Evolutionary conservation across 768 basidiomycete species (phyloP).

Genomic region (Trametes villosa): DNA sequence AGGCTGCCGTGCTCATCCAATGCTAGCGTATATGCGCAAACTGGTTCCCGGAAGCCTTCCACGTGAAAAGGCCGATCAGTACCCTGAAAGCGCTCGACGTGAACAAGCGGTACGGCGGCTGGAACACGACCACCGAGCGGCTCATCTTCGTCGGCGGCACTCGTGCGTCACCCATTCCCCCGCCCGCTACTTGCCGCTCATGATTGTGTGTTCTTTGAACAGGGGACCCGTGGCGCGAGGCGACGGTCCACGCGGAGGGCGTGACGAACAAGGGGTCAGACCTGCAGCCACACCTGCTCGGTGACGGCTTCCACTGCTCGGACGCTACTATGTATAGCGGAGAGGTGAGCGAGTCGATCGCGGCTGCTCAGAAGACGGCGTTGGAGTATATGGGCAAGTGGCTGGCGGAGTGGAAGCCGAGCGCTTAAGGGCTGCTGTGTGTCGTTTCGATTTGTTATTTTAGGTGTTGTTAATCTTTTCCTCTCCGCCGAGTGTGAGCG

Average conservation of each 20-base stretch:
- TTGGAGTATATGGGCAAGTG: conserved; percentile 1
- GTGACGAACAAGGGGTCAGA: conserved; percentile 48
- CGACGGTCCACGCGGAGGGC: conserved; percentile 63
- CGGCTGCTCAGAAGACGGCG: not conserved
- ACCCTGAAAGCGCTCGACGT: conserved; percentile 46
- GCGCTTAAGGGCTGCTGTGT: too few species aligned
- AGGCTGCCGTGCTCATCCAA: not conserved
- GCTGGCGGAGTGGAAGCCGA: conserved; percentile 8
- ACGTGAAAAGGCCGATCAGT: conserved; percentile 44
- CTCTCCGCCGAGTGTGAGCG: too few species aligned
- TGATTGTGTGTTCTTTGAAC: not conserved
- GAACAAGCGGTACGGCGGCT: conserved; percentile 59
- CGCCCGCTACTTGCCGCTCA: not conserved
- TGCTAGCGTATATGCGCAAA: conserved; percentile 58
- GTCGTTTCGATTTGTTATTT: too few species aligned
- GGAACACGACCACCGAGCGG: conserved; percentile 58
- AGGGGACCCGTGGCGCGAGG: conserved; percentile 77
- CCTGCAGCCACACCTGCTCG: conserved; percentile 56
- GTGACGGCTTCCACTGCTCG: conserved; percentile 70
- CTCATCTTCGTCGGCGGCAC: conserved; percentile 72
- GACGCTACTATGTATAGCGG: conserved; percentile 44
- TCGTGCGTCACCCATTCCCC: conserved; percentile 46
- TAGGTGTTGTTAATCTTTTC: too few species aligned
- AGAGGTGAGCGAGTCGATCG: not conserved
- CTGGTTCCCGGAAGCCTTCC: conserved; percentile 64